phyloP scores from a whole-genome alignment of 2,329 filamentous ascomycete species.

The Ophiostoma ulmi region DNA sequence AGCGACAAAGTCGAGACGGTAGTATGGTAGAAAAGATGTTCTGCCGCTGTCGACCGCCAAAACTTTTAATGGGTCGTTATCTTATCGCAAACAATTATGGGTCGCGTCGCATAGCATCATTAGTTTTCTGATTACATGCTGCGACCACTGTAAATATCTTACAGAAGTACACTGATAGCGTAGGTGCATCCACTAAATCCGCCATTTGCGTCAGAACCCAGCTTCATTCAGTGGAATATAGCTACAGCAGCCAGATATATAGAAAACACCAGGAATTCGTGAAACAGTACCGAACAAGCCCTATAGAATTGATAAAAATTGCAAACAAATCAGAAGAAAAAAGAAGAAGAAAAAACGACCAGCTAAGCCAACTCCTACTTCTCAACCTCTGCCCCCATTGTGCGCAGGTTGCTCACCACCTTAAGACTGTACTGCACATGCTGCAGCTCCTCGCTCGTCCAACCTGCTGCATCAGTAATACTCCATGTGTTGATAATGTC shows the following conservation, averaged over 20 bases:
- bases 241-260: not conserved
- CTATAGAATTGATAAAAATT: not conserved
- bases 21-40: conserved; percentile 15
- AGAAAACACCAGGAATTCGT: not conserved
- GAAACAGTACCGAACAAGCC: not conserved
- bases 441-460: conserved; percentile 19
- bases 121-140: not conserved
- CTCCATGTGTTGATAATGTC: conserved; percentile 19
- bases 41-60: conserved; percentile 23
- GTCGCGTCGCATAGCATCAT: not conserved
- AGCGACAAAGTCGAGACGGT: not conserved
- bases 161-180: too few relatives aligned
- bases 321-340: not conserved
- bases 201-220: not conserved
- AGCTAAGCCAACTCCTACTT: not conserved
- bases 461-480: conserved; percentile 6
- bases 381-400: not conserved
- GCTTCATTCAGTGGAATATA: not conserved
- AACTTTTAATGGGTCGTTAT: conserved; percentile 19
- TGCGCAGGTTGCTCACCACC: conserved; percentile 14
- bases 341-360: not conserved
- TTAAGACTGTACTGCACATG: conserved; percentile 19
- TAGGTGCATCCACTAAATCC: not conserved
- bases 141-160: not conserved
- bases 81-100: conserved; percentile 18